Evolutionary conservation across 2,329 filamentous ascomycete genomes (phyloP), one percentile per base, ranked within the genome.

Genomic region (Zalaria obscura): DNA sequence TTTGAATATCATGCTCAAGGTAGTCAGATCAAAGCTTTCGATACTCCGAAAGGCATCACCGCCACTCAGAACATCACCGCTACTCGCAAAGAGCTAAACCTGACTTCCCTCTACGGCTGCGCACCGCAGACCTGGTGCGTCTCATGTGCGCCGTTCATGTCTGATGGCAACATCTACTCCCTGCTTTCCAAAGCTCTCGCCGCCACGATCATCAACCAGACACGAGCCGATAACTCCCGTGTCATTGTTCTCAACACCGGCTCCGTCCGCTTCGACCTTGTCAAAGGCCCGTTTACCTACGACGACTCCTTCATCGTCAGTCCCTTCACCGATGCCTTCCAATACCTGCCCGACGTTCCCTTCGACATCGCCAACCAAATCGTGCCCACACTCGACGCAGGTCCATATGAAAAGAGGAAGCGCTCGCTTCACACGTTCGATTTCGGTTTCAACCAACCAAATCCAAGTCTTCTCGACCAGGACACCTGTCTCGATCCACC

Each of bases 1-100:
- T 80, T 82, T 50, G 66, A 71, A 44, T 80, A 76, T 52, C 78
- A 82, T 52, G 69, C 75, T 3, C 57, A 62, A n/a, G 66, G 65
- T 34, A 69, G 66, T 36, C 66, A 70, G 37, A 51, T 59, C 33
- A 52, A 54, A 37, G 61, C 59, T 0, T 75, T 75, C 40, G 71
- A 76, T 49, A 70, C 65, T 5, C 50, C 57, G 26, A 57, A 65
- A 6, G 75, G 75, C 25, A 42, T 62, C 18, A 50, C 52, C 1
- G 63, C 73, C 3, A 70, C 70, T 0, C 49, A 57, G 3, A 62
- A 68, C 5, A 76, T 80, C 51, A 69, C 69, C 4, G 48, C 60
- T 0, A 59, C 64, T 31, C 70, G 76, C 27, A 53, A 68, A 4
- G 59, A 68, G 39, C 66, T 80, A 35, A 72, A 75, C 46, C 62